A percentile compares a stretch with the other conserved stretches of the same genome.
Evolutionary conservation across 202 grass and related monocot species (phyloP).

Genomic region (Schoenoplectus tabernaemontani): DNA sequence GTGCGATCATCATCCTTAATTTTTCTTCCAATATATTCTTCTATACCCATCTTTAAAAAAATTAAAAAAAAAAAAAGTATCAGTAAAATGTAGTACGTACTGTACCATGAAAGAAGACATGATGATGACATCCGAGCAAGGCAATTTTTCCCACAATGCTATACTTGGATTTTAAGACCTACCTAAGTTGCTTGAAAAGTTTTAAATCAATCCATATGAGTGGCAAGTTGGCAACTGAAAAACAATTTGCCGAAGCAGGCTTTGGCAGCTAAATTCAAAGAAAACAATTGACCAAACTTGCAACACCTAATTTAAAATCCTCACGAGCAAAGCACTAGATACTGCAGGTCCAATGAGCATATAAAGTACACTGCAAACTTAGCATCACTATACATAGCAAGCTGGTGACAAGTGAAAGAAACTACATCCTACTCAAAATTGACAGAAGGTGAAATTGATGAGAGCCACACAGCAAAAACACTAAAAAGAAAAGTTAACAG

Average conservation of each 20-base stretch:
- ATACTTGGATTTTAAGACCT: neutral
- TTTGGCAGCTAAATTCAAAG: neutral
- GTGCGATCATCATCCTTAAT: neutral
- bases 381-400: neutral
- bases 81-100: neutral
- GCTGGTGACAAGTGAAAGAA: neutral
- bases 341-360: too few species aligned
- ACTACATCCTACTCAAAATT: neutral
- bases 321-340: too few species aligned
- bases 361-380: neutral
- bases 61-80: too few species aligned
- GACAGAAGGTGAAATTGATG: neutral
- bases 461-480: neutral
- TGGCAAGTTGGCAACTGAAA: neutral
- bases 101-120: neutral
- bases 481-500: constrained; percentile 20
- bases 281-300: too few species aligned
- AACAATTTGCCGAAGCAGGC: neutral
- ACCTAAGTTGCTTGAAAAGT: neutral
- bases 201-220: neutral
- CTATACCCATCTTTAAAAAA: neutral
- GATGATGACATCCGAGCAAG: neutral
- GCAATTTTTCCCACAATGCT: neutral
- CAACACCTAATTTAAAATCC: neutral
- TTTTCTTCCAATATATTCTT: neutral